Conservation (phyloP, 116 monocot genomes). For the Phalaenopsis hybrid region DNA sequence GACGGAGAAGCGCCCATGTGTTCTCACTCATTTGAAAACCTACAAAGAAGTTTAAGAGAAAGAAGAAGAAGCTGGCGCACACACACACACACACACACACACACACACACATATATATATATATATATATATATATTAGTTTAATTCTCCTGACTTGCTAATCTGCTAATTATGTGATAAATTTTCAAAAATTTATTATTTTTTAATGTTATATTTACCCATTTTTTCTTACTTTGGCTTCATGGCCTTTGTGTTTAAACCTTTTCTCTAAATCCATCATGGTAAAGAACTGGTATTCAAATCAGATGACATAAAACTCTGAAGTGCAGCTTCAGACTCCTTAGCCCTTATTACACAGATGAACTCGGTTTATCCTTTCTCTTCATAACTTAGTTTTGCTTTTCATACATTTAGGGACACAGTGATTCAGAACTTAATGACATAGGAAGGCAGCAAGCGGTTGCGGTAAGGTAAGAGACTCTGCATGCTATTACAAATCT, state of each 20-base stretch:
- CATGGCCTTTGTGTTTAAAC: background rate
- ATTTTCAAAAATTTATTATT: background rate
- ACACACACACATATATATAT: no score
- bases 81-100: no score
- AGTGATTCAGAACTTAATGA: slow-evolving; percentile 81
- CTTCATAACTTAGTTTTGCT: slow-evolving; percentile 1
- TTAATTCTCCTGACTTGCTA: background rate
- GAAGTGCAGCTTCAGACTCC: background rate
- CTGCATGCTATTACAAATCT: background rate
- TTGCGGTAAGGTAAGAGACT: slow-evolving; percentile 31
- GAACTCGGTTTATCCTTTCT: background rate
- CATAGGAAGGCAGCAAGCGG: slow-evolving; percentile 68
- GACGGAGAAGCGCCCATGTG: no score
- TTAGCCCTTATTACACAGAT: background rate
- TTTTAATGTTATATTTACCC: background rate
- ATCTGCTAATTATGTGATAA: background rate
- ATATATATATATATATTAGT: no score
- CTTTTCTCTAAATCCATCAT: background rate
- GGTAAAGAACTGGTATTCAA: background rate
- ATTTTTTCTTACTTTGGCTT: slow-evolving; percentile 2
- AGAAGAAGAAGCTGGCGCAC: no score
- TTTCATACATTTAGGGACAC: slow-evolving; percentile 47
- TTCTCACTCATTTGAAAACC: no score
- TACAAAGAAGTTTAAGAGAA: no score
- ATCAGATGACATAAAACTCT: background rate